Base-by-base conservation (phyloP, 768 basidiomycete species). In the Dentipellis sp. region DNA sequence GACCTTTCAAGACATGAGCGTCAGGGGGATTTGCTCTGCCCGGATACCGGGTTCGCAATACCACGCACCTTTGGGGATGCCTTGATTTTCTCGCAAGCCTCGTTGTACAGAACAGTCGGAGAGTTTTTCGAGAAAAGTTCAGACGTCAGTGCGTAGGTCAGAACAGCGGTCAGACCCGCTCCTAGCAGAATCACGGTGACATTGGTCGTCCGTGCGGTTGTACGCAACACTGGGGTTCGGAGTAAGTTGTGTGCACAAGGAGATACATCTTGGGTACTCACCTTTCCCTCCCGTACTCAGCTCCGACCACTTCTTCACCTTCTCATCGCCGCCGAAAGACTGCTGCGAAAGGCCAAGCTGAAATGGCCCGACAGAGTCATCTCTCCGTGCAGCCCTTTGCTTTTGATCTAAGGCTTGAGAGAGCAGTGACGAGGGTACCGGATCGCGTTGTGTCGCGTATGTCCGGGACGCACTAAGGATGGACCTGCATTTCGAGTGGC, bases 61-160 rank as follows among this genome's bases (percentile, higher is more conserved):
- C 29, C 49, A 37, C 38, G 12, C 12, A 81, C 79, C 65, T 67
- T 69, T 17, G 71, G 66, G 2, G 80, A 82, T 0, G 66, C 65
- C 57, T 76, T 74, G 55, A 81, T 78, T 53, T 70, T 71, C 34
- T 78, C 71, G 64, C 80, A 81, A 22, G 79, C 76, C 39, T 79
- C 75, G 42, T 79, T 79, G 64, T 91, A 90, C 35, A 93, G 70
- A 23, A 89, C 87, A 4, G 90, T 90, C 5, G 91, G 87, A 23
- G 89, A 91, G 66, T 93, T 93, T 66, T 79, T 83, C n/a, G 91
- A 90, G 67, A 91, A 90, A 7, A 92, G 73, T 65, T 93, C 91
- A 7, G 90, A 85, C 14, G 86, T 84, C 35, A 92, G 75, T 19
- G 87, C 87, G 65, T 91, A 93, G 22, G 83, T 71, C 37, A 93